Conservation (phyloP, 306 rosid genomes). For the Cicer cuneatum region DNA sequence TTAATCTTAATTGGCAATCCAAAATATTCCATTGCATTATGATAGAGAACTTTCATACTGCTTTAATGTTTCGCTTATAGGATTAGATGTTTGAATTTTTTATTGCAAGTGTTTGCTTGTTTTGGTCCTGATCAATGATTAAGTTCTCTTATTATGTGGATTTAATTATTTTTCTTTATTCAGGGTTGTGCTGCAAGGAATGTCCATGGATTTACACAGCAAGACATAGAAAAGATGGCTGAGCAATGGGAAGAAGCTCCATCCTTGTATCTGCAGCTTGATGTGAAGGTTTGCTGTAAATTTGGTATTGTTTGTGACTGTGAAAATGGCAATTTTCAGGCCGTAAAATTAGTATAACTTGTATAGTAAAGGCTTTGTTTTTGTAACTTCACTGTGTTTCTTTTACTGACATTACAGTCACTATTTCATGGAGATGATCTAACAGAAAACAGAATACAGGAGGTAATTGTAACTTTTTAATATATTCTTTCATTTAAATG, state of each 20-base stretch:
- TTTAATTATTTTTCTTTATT: conserved; percentile 46
- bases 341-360: conserved; percentile 22
- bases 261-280: conserved; percentile 77
- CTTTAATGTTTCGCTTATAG: no score
- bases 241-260: conserved; percentile 93
- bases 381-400: conserved; percentile 44
- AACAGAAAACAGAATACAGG: conserved; percentile 81
- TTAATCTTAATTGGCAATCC: not conserved
- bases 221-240: conserved; percentile 81
- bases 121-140: conserved; percentile 35
- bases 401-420: conserved; percentile 64
- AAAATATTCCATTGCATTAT: conserved; percentile 15
- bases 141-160: conserved; percentile 20
- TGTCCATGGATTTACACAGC: conserved; percentile 81
- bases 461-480: conserved; percentile 59
- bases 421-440: conserved; percentile 87
- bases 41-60: not conserved
- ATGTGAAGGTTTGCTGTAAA: conserved; percentile 68
- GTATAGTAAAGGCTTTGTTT: conserved; percentile 23
- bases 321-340: conserved; percentile 21
- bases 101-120: conserved; percentile 32
- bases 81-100: conserved; percentile 15
- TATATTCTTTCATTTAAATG: conserved; percentile 19
- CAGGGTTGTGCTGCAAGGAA: conserved; percentile 99
- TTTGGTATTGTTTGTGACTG: conserved; percentile 32